Conservation (phyloP, 1,284 basidiomycete genomes). For the Cryptococcus neoformans region DNA sequence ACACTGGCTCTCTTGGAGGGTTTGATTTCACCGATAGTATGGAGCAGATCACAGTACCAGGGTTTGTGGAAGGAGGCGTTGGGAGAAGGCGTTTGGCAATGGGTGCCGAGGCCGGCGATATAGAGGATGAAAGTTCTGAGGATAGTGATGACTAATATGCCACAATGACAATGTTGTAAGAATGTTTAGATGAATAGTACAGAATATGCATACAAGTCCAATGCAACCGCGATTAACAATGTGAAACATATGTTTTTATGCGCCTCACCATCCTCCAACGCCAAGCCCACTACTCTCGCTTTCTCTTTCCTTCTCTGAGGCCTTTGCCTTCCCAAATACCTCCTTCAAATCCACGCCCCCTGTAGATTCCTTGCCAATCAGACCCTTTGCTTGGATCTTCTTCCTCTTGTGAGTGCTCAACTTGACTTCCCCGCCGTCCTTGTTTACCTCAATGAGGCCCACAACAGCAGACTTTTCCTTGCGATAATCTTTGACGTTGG, state of each 20-base stretch:
- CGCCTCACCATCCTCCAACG: constrained; percentile 31
- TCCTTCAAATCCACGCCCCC: constrained; percentile 19
- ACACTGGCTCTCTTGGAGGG: not conserved
- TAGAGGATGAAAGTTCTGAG: constrained; percentile 25
- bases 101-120: constrained; percentile 25
- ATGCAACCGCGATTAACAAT: not conserved
- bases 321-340: constrained; percentile 10
- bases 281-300: constrained; percentile 14
- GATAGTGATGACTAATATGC: constrained; percentile 28
- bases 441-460: constrained; percentile 25
- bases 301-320: not conserved
- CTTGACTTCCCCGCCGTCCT: constrained; percentile 9
- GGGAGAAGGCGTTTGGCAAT: constrained; percentile 32
- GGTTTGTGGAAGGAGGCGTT: constrained; percentile 35
- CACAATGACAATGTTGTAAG: not conserved
- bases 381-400: constrained; percentile 11
- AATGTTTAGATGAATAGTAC: not conserved
- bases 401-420: constrained; percentile 18
- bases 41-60: not conserved
- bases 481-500: not conserved
- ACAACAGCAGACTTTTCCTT: constrained; percentile 25
- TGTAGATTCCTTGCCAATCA: constrained; percentile 7
- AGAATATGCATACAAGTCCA: not conserved
- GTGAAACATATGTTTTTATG: not conserved
- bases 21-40: not conserved